Evolutionary conservation across 192 early-diverging fungal genomes (phyloP), one percentile per base, ranked within the genome.

Genomic region (Podila minutissima): DNA sequence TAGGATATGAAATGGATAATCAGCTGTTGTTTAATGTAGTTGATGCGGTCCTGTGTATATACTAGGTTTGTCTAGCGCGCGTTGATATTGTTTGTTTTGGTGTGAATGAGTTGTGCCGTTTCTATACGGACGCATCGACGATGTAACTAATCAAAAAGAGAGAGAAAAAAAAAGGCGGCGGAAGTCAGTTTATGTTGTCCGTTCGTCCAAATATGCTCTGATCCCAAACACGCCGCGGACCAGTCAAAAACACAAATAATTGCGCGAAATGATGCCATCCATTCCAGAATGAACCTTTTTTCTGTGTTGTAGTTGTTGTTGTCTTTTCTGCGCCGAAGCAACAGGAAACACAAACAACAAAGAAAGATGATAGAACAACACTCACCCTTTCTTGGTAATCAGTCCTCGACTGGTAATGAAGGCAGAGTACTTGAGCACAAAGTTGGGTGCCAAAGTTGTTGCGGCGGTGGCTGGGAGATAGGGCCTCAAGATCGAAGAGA

Each of bases 361-460:
- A 59, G 11, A 35, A n/a, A 24, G 15, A 17, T 2, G 41, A 46
- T 37, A 59, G 37, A 24, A 26, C 12, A 33, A 31, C 29, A 33
- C 70, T 75, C 78, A 88, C 78, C 87, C 87, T 68, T 88, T 88
- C 50, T 86, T 84, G 8, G 87, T 72, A 31, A 88, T 71, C 3
- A 88, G 66, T 37, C 87, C 86, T 32, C 87, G 75, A 50, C 67
- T 32, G 12, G 75, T 79, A 22, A 85, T 82, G 59, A 86, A 84
- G n/a, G 83, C 82, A 62, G 84, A 74, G 61, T 88, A 88, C 67
- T 88, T 88, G 60, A 88, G 75, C 28, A 88, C 85, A 84, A 86
- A 88, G 29, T 83, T 86, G 4, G 87, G 87, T 5, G 22, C 31
- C 29, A 86, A 51, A 0, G 65, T 49, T 9, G 46, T 46, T 6